Evolutionary conservation across 1,284 basidiomycete genomes (phyloP).

Genomic region (Melampsora americana): DNA sequence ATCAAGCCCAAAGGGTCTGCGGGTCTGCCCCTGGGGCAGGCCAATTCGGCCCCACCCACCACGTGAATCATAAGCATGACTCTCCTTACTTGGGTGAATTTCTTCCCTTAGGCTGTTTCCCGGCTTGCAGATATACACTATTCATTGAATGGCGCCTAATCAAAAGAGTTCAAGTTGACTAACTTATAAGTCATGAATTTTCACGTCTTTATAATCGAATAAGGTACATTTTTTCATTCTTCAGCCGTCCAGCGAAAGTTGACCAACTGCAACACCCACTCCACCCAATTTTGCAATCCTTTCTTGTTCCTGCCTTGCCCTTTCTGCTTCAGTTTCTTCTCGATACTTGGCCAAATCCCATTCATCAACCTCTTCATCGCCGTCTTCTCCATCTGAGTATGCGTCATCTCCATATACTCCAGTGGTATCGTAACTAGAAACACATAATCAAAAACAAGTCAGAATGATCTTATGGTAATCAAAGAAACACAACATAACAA

Average conservation of each 20-base stretch:
- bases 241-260: constrained; percentile 17
- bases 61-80: too few relatives aligned
- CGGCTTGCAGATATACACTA: too few relatives aligned
- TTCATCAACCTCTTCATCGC: constrained; percentile 66
- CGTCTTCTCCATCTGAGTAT: constrained; percentile 48
- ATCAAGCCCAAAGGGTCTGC: too few relatives aligned
- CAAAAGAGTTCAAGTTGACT: too few relatives aligned
- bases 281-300: constrained; percentile 44
- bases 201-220: too few relatives aligned
- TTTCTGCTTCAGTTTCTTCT: constrained; percentile 63
- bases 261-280: constrained; percentile 34
- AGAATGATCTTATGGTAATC: constrained; percentile 5
- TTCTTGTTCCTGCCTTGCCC: constrained; percentile 46
- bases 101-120: too few relatives aligned
- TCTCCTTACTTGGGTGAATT: too few relatives aligned
- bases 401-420: constrained; percentile 56
- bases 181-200: too few relatives aligned
- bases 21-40: too few relatives aligned
- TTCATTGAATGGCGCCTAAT: too few relatives aligned
- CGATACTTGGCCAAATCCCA: constrained; percentile 70
- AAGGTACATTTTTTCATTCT: too few relatives aligned
- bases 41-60: too few relatives aligned
- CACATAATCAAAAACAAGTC: constrained; percentile 60
- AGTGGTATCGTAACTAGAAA: constrained; percentile 86
- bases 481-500: constrained; percentile 42